These are phyloP conservation scores for Suillus tomentosus DNA, from an alignment of 768 basidiomycete genomes.

Conservation along the genomic window DNA sequence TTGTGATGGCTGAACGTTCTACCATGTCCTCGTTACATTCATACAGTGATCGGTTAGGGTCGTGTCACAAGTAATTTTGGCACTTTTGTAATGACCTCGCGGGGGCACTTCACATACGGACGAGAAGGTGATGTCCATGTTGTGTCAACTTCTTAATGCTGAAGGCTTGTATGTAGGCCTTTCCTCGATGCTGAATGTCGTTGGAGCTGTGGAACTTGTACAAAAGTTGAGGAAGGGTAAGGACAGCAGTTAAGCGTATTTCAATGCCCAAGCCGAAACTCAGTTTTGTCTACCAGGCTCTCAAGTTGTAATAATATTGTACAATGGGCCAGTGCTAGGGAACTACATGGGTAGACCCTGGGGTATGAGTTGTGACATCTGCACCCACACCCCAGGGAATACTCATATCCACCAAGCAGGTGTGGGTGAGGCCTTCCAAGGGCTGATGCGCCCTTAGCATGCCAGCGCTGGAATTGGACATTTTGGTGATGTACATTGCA, in stretches of 20 bases:
- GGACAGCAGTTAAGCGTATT: slow-evolving; percentile 1
- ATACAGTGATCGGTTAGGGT: slow-evolving; percentile 91
- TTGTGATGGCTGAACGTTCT: background rate
- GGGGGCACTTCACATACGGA: slow-evolving; percentile 86
- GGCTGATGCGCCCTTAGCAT: too few relatives aligned
- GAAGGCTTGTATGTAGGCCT: slow-evolving; percentile 96
- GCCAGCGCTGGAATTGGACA: too few relatives aligned
- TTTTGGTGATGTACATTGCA: too few relatives aligned
- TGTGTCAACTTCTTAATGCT: slow-evolving; percentile 87
- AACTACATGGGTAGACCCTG: too few relatives aligned
- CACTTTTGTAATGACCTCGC: slow-evolving; percentile 77
- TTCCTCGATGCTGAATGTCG: slow-evolving; percentile 91
- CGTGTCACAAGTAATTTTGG: slow-evolving; percentile 90
- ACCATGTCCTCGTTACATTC: background rate
- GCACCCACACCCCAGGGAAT: too few relatives aligned
- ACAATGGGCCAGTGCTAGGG: slow-evolving; percentile 58
- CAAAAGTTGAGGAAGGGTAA: slow-evolving; percentile 79
- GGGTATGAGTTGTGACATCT: too few relatives aligned
- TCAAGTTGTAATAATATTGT: slow-evolving; percentile 84
- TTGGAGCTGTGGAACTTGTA: slow-evolving; percentile 88
- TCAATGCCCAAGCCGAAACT: slow-evolving; percentile 4
- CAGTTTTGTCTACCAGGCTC: slow-evolving; percentile 52
- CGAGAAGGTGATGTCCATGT: slow-evolving; percentile 86
- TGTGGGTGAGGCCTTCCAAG: too few relatives aligned
- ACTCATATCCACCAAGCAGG: too few relatives aligned